Evolutionary conservation across 352 stramenopile species (phyloP).

Genomic region (Pythium dissotocum): DNA sequence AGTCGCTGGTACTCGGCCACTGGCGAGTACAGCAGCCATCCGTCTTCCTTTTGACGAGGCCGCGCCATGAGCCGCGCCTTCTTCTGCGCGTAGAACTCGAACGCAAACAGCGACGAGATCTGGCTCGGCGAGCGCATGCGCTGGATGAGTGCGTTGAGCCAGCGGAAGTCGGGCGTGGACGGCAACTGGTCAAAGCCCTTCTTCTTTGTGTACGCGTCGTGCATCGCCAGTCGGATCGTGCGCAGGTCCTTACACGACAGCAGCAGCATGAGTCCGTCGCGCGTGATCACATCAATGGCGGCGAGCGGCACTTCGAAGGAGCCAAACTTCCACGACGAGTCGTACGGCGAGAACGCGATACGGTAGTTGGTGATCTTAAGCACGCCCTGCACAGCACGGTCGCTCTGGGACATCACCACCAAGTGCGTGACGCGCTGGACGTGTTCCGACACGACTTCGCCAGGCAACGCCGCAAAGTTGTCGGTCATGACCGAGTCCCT

Average conservation of each 20-base stretch:
- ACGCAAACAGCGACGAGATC: conserved; percentile 74
- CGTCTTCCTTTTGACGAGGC: conserved; percentile 62
- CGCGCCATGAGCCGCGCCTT: conserved; percentile 35
- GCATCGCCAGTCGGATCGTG: conserved; percentile 80
- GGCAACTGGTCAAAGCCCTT: conserved; percentile 79
- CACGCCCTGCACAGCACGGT: conserved; percentile 82
- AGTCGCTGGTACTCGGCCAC: conserved; percentile 83
- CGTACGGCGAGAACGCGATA: conserved; percentile 83
- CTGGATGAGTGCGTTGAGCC: conserved; percentile 76
- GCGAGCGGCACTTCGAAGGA: conserved; percentile 84
- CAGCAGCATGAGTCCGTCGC: conserved; percentile 78
- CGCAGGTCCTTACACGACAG: conserved; percentile 83
- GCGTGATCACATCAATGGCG: conserved; percentile 74
- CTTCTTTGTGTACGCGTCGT: conserved; percentile 84
- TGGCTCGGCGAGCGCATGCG: conserved; percentile 81
- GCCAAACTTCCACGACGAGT: conserved; percentile 82
- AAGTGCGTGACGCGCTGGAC: conserved; percentile 86
- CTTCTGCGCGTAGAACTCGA: conserved; percentile 81
- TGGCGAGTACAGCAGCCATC: conserved; percentile 83
- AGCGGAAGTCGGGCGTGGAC: conserved; percentile 73
- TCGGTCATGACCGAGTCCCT: conserved; percentile 68
- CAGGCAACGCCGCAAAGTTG: conserved; percentile 53
- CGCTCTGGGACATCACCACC: conserved; percentile 81
- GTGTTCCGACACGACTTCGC: conserved; percentile 74
- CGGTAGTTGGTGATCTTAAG: conserved; percentile 85